phyloP scores from a whole-genome alignment of 148 eudicot species.

The Rhododendron williamsianum region DNA sequence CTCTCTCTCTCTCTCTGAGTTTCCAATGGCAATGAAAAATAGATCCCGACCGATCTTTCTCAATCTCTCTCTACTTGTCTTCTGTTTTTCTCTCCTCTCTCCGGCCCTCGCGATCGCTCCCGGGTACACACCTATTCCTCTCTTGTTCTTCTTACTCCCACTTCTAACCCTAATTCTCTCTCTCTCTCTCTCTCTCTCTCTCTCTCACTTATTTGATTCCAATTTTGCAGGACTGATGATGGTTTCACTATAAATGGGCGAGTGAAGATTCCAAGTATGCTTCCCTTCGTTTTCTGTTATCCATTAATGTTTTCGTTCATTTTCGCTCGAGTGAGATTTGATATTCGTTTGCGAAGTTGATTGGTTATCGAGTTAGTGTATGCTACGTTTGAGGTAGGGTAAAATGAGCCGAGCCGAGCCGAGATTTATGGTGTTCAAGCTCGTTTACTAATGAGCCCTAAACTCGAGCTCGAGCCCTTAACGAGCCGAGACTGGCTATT shows the following conservation, averaged over 20 bases:
- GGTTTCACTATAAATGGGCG: slow-evolving; percentile 53
- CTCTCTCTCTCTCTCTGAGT: too few species aligned
- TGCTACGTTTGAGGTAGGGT: background rate
- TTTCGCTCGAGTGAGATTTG: background rate
- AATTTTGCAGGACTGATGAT: slow-evolving; percentile 37
- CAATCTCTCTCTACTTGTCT: background rate
- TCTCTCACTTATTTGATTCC: background rate
- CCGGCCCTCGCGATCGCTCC: slow-evolving; percentile 4
- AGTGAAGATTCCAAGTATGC: slow-evolving; percentile 50
- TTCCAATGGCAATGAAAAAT: background rate
- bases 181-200: background rate
- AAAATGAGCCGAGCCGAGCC: too few species aligned
- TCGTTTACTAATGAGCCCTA: background rate
- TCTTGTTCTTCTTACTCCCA: background rate
- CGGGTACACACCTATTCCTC: slow-evolving; percentile 14
- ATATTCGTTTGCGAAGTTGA: background rate
- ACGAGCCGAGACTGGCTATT: background rate
- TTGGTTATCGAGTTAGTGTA: background rate
- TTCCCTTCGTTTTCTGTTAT: background rate
- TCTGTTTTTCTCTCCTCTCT: background rate
- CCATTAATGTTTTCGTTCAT: background rate
- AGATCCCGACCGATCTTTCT: background rate
- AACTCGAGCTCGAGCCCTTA: background rate
- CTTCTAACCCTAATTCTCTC: slow-evolving; percentile 1
- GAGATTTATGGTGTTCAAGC: background rate